These are phyloP conservation scores for Candida methanosorbosa DNA, from an alignment of 805 yeast genomes.

Conservation along the genomic window DNA sequence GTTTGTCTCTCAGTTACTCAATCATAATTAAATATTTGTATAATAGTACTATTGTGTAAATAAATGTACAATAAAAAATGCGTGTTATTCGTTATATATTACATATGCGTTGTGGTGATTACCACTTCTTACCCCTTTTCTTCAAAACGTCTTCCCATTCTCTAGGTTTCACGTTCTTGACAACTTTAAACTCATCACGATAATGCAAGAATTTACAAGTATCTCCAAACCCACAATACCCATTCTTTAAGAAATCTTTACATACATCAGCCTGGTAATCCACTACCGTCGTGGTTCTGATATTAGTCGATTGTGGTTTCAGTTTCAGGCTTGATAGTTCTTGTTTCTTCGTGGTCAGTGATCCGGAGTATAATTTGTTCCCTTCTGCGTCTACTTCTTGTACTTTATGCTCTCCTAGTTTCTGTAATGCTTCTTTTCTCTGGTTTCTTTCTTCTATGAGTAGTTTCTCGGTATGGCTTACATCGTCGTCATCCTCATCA, in stretches of 20 bases:
- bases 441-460: slow-evolving; percentile 13
- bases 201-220: slow-evolving; percentile 91
- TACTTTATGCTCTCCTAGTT: neutral
- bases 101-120: too few species aligned
- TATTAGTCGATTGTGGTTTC: slow-evolving; percentile 30
- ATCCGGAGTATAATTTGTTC: too few species aligned
- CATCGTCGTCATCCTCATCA: slow-evolving; percentile 5
- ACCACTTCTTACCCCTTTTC: slow-evolving; percentile 14
- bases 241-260: slow-evolving; percentile 84
- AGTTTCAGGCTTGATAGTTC: slow-evolving; percentile 7
- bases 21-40: too few species aligned
- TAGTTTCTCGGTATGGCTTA: slow-evolving; percentile 13
- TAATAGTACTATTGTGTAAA: too few species aligned
- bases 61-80: too few species aligned
- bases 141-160: slow-evolving; percentile 57
- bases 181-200: slow-evolving; percentile 72
- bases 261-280: slow-evolving; percentile 94
- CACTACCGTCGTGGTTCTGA: slow-evolving; percentile 58
- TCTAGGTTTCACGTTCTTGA: slow-evolving; percentile 20
- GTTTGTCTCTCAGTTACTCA: too few species aligned
- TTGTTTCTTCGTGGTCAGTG: too few species aligned
- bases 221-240: slow-evolving; percentile 96
- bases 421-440: neutral
- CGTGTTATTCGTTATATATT: too few species aligned
- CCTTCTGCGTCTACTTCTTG: too few species aligned